phyloP scores from a whole-genome alignment of 805 yeast species.

The Teunomyces gatunensis region DNA sequence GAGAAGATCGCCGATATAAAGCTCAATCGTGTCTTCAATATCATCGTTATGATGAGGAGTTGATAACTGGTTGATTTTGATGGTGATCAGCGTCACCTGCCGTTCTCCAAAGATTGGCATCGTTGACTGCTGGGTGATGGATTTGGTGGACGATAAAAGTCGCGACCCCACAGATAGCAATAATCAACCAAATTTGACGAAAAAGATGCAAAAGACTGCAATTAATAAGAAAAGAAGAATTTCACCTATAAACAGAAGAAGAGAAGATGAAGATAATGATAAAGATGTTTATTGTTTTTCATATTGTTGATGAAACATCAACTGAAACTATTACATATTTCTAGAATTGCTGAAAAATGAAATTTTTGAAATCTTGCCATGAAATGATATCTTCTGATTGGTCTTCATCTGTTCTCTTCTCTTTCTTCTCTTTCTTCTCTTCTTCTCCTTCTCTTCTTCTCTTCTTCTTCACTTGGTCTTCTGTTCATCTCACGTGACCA shows the following conservation, averaged over 20 bases:
- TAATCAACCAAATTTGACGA: not conserved
- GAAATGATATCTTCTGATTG: too few relatives aligned
- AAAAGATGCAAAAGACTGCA: too few relatives aligned
- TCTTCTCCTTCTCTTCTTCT: not conserved
- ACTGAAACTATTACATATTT: too few relatives aligned
- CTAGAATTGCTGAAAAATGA: too few relatives aligned
- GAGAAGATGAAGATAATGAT: too few relatives aligned
- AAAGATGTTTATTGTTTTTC: too few relatives aligned
- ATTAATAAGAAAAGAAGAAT: too few relatives aligned
- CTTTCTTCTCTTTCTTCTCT: too few relatives aligned
- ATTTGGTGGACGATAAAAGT: not conserved
- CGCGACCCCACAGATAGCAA: not conserved
- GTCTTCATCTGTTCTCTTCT: too few relatives aligned
- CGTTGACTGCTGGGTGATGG: not conserved
- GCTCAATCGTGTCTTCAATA: conserved; percentile 32
- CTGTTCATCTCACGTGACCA: not conserved
- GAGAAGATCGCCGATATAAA: conserved; percentile 56
- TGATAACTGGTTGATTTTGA: conserved; percentile 53
- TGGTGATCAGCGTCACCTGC: conserved; percentile 69
- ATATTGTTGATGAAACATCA: too few relatives aligned
- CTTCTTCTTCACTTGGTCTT: not conserved
- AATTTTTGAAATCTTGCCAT: not conserved
- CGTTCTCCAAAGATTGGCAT: conserved; percentile 54
- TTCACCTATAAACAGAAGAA: too few relatives aligned
- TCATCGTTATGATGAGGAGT: conserved; percentile 40